Evolutionary conservation across 2,329 filamentous ascomycete species (phyloP).

Genomic region (Conoideocrella luteorostrata): DNA sequence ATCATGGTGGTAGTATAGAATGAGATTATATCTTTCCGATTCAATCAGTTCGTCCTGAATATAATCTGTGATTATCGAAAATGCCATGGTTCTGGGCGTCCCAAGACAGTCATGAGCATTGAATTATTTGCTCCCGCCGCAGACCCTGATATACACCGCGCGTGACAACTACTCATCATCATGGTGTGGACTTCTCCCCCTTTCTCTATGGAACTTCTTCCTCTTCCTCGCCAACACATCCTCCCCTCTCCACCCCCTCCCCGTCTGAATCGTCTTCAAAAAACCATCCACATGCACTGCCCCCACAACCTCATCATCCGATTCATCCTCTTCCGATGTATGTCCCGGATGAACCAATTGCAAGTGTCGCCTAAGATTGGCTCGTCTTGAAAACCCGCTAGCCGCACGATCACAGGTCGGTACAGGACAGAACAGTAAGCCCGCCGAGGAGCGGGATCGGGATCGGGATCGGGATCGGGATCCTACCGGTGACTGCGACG

Average conservation of each 20-base stretch:
- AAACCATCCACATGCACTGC: constrained; percentile 66
- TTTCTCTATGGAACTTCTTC: constrained; percentile 18
- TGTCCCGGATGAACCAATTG: constrained; percentile 30
- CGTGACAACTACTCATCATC: background rate
- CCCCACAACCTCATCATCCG: constrained; percentile 51
- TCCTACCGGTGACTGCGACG: background rate
- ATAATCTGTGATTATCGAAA: too few species aligned
- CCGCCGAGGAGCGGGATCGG: constrained; percentile 23
- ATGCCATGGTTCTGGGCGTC: too few species aligned
- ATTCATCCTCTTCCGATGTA: constrained; percentile 28
- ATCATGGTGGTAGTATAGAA: background rate
- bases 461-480: constrained; percentile 23
- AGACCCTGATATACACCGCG: too few species aligned
- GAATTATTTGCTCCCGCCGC: too few species aligned
- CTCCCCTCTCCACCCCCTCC: constrained; percentile 40
- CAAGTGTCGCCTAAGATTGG: constrained; percentile 33
- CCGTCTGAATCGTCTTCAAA: constrained; percentile 46
- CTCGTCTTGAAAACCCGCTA: constrained; percentile 27
- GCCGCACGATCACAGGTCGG: constrained; percentile 28
- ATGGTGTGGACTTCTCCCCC: constrained; percentile 12
- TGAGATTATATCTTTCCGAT: constrained; percentile 2
- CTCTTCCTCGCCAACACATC: constrained; percentile 24
- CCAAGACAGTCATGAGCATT: too few species aligned
- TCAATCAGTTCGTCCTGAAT: too few species aligned
- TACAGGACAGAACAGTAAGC: constrained; percentile 31